Evolutionary conservation across 2,329 filamentous ascomycete species (phyloP).

Genomic region (Metarhizium robertsii): DNA sequence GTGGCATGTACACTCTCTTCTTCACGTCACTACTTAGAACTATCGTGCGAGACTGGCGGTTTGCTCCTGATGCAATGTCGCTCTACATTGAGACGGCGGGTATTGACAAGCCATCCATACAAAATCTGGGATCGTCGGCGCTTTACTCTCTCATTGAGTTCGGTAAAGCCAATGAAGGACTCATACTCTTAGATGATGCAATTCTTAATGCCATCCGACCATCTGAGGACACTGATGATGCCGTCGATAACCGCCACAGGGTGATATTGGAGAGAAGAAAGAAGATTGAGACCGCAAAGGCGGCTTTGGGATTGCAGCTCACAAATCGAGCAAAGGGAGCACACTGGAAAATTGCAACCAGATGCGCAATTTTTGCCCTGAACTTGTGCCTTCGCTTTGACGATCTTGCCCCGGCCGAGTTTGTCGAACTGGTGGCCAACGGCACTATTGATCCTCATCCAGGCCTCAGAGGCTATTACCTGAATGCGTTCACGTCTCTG

Average conservation of each 20-base stretch:
- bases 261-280: conserved; percentile 67
- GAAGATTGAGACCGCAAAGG: conserved; percentile 77
- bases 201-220: conserved; percentile 66
- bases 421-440: conserved; percentile 72
- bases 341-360: conserved; percentile 93
- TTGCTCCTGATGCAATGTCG: conserved; percentile 80
- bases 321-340: conserved; percentile 67
- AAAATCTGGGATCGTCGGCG: conserved; percentile 73
- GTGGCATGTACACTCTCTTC: conserved; percentile 81
- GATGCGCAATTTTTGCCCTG: conserved; percentile 82
- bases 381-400: conserved; percentile 91
- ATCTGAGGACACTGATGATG: conserved; percentile 48
- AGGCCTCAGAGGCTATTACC: conserved; percentile 70
- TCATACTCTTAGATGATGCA: conserved; percentile 69
- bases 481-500: conserved; percentile 63
- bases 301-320: conserved; percentile 69
- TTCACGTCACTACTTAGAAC: conserved; percentile 86
- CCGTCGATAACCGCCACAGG: conserved; percentile 52
- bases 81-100: conserved; percentile 83
- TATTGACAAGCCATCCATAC: conserved; percentile 90
- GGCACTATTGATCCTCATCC: conserved; percentile 90
- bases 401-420: conserved; percentile 67
- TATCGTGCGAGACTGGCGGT: conserved; percentile 86
- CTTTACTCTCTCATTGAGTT: conserved; percentile 87
- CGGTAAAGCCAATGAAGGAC: conserved; percentile 76